Evolutionary conservation across 2,329 filamentous ascomycete genomes (phyloP), one percentile per base, ranked within the genome.

Genomic region (Diaporthe ilicicola): DNA sequence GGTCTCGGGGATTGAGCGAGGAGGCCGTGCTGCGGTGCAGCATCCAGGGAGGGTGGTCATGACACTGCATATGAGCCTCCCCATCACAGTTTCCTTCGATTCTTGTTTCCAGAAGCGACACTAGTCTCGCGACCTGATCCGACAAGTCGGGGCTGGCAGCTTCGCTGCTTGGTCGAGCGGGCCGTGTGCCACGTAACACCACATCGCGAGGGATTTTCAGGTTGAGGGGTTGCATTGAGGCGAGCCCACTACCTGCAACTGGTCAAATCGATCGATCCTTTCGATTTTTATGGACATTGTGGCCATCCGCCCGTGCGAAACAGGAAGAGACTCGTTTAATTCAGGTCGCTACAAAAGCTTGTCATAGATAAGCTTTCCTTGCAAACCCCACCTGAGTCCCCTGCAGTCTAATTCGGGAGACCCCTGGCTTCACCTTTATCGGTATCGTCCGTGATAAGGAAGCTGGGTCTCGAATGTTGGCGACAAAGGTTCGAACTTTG

Each of bases 311-410:
- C 10, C 39, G 24, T 39, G 39, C 39, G 3, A 39, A 42, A 17
- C 56, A 34, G 42, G 10, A 10, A 2, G 24, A 22, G 44, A 27
- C 59, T 39, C 19, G 34, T 12, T 37, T n/a, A 29, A 48, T 19
- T 7, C n/a, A 29, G 44, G 7, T 64, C 55, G 44, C 29, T 19
- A 62, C 42, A 50, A 50, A 64, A 50, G 59, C 59, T 64, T 64
- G 59, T 64, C 44, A 42, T 1, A 37, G 59, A 64, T 64, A 64
- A 64, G 59, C 59, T 64, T 50, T 44, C 42, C 54, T 17, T 64
- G 59, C 59, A 50, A 22, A 8, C 1, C 29, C 59, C 59, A 3
- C 59, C 27, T 10, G 6, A 39, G 13, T 39, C 13, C 37, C 8
- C 32, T 34, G 13, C 8, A 3, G 37, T n/a, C 22, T 37, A 27